These are phyloP conservation scores for Ascochyta koolunga DNA, from an alignment of 2,329 filamentous ascomycete species.

Conservation along the genomic window DNA sequence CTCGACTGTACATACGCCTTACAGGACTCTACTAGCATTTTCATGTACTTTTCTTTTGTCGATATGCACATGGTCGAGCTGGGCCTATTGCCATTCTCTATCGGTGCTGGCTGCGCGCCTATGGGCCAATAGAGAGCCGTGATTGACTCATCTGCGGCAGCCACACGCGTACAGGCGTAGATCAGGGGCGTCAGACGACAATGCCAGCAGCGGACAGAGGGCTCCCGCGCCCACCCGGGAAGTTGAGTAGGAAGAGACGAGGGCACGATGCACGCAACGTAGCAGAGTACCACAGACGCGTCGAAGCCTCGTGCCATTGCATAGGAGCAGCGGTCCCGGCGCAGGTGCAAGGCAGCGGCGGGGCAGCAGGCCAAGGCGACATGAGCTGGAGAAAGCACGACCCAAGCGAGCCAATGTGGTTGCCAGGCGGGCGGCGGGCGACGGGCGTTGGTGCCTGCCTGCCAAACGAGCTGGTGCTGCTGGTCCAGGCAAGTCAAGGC, in stretches of 20 bases:
- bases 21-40: conserved; percentile 1
- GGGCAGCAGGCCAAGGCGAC: conserved; percentile 22
- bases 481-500: conserved; percentile 1
- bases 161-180: conserved; percentile 8
- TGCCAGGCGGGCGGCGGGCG: conserved; percentile 25
- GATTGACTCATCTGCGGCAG: conserved; percentile 15
- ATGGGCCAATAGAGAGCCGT: conserved; percentile 10
- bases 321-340: conserved; percentile 11
- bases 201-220: not conserved
- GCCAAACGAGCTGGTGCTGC: not conserved
- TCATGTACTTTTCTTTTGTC: not conserved
- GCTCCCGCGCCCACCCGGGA: not conserved
- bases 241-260: not conserved
- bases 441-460: conserved; percentile 11
- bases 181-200: conserved; percentile 10
- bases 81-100: no score
- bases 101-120: not conserved
- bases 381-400: conserved; percentile 27
- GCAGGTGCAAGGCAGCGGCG: conserved; percentile 23
- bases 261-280: not conserved
- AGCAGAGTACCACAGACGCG: not conserved
- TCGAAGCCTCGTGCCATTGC: not conserved
- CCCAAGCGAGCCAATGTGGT: conserved; percentile 36
- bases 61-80: not conserved
- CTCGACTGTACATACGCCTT: conserved; percentile 7